Base-by-base conservation (phyloP, 805 yeast genomes). In the Pichia insulana region DNA sequence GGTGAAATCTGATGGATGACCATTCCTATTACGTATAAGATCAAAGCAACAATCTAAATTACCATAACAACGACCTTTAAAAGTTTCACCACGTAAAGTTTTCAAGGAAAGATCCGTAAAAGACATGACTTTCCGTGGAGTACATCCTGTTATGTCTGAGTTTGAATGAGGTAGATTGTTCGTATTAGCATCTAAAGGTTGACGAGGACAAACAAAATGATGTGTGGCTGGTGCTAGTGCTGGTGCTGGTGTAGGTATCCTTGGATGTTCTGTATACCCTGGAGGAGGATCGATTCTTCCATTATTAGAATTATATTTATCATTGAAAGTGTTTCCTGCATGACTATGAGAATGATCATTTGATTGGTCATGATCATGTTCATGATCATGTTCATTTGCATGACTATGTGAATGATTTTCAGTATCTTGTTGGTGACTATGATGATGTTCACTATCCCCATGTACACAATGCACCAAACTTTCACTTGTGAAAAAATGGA, bases 401-500 rank as follows among this genome's bases (percentile, higher is more conserved):
- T 40, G 44, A 28, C 26, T 34, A 33, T 40, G 46, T 0, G 13
- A 27, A 13, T 32, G 30, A 32, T 20, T n/a, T n/a, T n/a, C n/a
- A n/a, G n/a, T n/a, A n/a, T n/a, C n/a, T n/a, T n/a, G n/a, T n/a
- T 22, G 35, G 3, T 27, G 26, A 13, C 16, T 28, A 41, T 42
- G 30, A 35, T 20, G 34, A 25, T 44, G 43, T 13, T 34, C 26
- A 39, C 49, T 36, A 12, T 38, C 43, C 37, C 67, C 76, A 53
- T 88, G 96, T 13, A 77, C 82, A 61, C 96, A 88, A 56, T 88
- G 96, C 0, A 89, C 83, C 28, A 89, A 74, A 27, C 89, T 79
- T 57, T 85, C 85, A 39, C 90, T 76, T 0, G 97, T 85, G 40
- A 79, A 60, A 30, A 76, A 59, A 59, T 89, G 96, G 5, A 92